A percentile compares a stretch with the other conserved stretches of the same genome.
Evolutionary conservation across 1,139 yeast genomes (phyloP).

Genomic region (Ogataea hybrid): DNA sequence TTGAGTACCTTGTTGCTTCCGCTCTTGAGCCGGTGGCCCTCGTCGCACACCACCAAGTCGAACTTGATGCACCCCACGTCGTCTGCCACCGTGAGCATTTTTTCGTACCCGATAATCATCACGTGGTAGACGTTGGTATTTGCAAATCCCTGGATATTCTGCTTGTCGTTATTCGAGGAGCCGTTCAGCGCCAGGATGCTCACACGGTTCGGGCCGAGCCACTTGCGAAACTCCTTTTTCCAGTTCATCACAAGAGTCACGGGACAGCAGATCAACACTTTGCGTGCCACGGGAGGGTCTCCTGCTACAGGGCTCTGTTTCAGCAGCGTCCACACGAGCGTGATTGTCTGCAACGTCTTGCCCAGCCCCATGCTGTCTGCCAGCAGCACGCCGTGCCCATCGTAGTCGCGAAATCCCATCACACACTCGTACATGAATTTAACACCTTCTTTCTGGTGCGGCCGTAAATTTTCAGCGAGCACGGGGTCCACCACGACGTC

Average conservation of each 20-base stretch:
- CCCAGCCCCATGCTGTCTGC: conserved; percentile 99
- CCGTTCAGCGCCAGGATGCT: conserved; percentile 55
- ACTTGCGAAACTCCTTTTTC: conserved; percentile 83
- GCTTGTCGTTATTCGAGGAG: conserved; percentile 52
- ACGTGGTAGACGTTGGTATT: conserved; percentile 76
- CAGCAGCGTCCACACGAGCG: conserved; percentile 79
- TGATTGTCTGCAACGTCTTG: conserved; percentile 82
- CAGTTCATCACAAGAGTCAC: conserved; percentile 87
- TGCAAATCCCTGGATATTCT: conserved; percentile 59
- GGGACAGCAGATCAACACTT: conserved; percentile 84
- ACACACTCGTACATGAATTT: conserved; percentile 77
- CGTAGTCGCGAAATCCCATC: conserved; percentile 55
- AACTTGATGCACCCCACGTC: conserved; percentile 49
- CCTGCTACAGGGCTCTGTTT: conserved; percentile 62
- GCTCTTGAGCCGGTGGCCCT: conserved; percentile 85
- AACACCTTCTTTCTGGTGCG: conserved; percentile 87
- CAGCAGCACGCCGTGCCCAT: conserved; percentile 73
- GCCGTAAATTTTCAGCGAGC: conserved; percentile 55
- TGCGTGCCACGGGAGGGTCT: conserved; percentile 43
- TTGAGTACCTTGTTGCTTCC: conserved; percentile 67
- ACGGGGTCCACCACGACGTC: conserved; percentile 74
- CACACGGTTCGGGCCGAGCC: conserved; percentile 73
- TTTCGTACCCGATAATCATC: conserved; percentile 84
- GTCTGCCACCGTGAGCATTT: conserved; percentile 55
- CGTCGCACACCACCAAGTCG: conserved; percentile 88